These are phyloP conservation scores for Colletotrichum sp. DNA, from an alignment of 2,329 filamentous ascomycete species.

Conservation along the genomic window DNA sequence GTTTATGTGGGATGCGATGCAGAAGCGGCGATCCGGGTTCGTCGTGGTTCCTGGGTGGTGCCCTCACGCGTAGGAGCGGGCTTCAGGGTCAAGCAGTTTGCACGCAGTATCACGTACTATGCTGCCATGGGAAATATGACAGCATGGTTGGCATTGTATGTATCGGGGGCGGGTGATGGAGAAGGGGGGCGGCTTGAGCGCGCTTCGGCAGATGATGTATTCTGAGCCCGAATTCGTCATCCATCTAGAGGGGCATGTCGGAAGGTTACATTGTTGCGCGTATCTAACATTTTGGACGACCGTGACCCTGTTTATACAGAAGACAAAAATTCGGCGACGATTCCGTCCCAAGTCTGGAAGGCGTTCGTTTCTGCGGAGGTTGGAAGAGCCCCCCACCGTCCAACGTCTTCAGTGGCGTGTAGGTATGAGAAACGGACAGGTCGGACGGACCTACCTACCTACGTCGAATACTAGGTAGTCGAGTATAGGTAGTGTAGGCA, in stretches of 20 bases:
- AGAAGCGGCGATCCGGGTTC: conserved; percentile 6
- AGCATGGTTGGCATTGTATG: neutral
- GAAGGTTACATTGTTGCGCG: neutral
- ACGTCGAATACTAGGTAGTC: neutral
- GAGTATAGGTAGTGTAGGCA: neutral
- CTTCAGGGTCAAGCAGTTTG: neutral
- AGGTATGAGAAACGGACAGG: neutral
- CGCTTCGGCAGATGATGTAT: conserved; percentile 11
- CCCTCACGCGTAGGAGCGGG: neutral
- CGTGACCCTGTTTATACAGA: neutral
- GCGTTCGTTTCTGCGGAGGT: neutral
- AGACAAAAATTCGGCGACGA: neutral
- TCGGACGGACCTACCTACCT: neutral
- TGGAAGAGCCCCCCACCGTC: neutral
- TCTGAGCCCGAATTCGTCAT: conserved; percentile 10
- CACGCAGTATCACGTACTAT: neutral
- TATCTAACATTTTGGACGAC: neutral
- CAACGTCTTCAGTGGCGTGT: neutral
- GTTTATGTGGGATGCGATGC: conserved; percentile 4
- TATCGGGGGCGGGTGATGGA: neutral
- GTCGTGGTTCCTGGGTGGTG: neutral
- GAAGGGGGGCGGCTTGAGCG: neutral
- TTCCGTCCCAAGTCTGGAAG: neutral
- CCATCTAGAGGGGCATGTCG: neutral
- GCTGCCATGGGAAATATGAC: neutral